Conservation (phyloP, 116 monocot species). For the Phalaenopsis hybrid region DNA sequence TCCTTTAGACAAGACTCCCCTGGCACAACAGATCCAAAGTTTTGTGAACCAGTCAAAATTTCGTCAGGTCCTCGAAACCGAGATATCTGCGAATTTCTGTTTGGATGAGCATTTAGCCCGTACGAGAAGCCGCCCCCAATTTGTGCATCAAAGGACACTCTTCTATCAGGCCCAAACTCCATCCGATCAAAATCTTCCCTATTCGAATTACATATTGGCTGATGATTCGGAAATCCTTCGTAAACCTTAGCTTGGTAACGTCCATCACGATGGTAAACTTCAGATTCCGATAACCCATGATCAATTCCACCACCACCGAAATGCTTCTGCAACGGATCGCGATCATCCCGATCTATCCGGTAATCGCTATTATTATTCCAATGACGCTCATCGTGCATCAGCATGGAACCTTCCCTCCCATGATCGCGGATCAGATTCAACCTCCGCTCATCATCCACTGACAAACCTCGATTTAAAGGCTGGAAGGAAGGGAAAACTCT, state of each 20-base stretch:
- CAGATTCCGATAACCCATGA: not conserved
- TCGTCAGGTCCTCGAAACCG: not conserved
- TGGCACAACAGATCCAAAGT: not conserved
- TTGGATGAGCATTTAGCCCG: not conserved
- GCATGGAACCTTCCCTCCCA: slow-evolving; percentile 18
- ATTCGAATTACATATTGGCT: not conserved
- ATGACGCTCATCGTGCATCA: not conserved
- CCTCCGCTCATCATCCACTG: slow-evolving; percentile 45
- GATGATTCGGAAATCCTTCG: not conserved
- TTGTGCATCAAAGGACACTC: not conserved
- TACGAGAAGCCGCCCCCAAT: not conserved
- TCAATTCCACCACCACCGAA: not conserved
- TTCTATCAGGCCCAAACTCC: slow-evolving; percentile 6
- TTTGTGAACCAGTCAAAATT: not conserved
- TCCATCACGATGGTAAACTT: not conserved
- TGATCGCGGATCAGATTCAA: slow-evolving; percentile 54
- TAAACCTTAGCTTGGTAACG: not conserved
- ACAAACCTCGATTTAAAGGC: slow-evolving; percentile 1
- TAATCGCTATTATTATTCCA: not conserved
- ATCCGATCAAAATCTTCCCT: not conserved
- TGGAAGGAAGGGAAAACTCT: slow-evolving; percentile 1
- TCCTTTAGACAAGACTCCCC: slow-evolving; percentile 8
- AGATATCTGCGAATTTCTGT: not conserved
- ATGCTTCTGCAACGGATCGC: not conserved
- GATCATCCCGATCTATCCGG: not conserved